These are phyloP conservation scores for Phaeoacremonium minimum DNA, from an alignment of 2,329 filamentous ascomycete species.

Conservation along the genomic window DNA sequence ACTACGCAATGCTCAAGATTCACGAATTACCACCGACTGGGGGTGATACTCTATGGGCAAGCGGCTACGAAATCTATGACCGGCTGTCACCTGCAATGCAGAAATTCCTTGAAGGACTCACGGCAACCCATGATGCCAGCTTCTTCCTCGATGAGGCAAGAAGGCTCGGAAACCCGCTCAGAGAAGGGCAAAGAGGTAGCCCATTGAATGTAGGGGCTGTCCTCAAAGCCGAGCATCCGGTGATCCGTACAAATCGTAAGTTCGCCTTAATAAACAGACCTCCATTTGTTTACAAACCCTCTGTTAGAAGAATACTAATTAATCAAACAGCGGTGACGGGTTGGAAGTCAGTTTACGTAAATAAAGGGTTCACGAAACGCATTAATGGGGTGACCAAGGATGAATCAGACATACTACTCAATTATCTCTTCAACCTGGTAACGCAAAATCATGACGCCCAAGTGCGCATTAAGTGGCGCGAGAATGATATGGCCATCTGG, in stretches of 20 bases:
- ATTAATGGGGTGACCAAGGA: constrained; percentile 51
- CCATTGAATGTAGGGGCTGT: constrained; percentile 52
- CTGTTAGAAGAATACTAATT: too few relatives aligned
- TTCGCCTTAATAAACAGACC: too few relatives aligned
- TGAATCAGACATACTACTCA: constrained; percentile 47
- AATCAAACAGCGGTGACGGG: too few relatives aligned
- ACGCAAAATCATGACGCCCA: constrained; percentile 54
- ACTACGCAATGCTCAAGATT: constrained; percentile 43
- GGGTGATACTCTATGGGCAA: constrained; percentile 44
- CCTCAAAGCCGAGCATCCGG: constrained; percentile 46
- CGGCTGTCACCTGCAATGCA: constrained; percentile 43
- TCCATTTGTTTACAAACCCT: too few relatives aligned
- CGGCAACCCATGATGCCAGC: constrained; percentile 46
- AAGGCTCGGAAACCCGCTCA: constrained; percentile 32
- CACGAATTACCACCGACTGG: constrained; percentile 36
- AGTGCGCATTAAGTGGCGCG: constrained; percentile 48
- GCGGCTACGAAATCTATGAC: constrained; percentile 50
- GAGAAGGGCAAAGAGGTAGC: constrained; percentile 38
- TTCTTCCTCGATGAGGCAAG: constrained; percentile 45
- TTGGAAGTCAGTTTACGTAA: constrained; percentile 51
- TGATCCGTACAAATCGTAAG: constrained; percentile 58
- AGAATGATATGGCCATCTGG: constrained; percentile 59
- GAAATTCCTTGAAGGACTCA: constrained; percentile 41
- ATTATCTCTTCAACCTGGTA: constrained; percentile 42
- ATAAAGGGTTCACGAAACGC: constrained; percentile 45